phyloP scores from a whole-genome alignment of 805 yeast species.

The Sugiyamaella chiloensis region DNA sequence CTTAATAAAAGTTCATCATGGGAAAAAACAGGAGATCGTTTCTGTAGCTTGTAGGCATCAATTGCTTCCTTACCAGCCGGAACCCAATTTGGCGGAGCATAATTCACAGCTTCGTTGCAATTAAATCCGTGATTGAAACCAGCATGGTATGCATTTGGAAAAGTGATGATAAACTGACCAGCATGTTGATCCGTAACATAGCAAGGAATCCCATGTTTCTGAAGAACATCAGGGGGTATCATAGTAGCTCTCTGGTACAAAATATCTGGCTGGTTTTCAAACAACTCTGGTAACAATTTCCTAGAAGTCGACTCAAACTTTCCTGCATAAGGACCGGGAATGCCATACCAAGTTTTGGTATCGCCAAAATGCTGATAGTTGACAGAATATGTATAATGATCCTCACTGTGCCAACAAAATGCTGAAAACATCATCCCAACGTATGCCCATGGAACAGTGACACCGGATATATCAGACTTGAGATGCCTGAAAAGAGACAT shows the following conservation, averaged over 20 bases:
- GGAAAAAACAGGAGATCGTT: conserved; percentile 34
- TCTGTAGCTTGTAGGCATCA: conserved; percentile 28
- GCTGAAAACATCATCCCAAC: conserved; percentile 87
- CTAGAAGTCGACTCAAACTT: conserved; percentile 64
- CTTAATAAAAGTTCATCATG: conserved; percentile 34
- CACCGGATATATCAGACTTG: conserved; percentile 61
- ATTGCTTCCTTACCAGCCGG: conserved; percentile 32
- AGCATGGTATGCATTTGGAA: conserved; percentile 85
- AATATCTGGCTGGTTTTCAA: conserved; percentile 80
- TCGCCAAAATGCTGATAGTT: conserved; percentile 90
- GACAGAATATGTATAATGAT: conserved; percentile 86
- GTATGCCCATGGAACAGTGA: conserved; percentile 94
- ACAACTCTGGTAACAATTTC: conserved; percentile 71
- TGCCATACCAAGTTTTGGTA: conserved; percentile 91
- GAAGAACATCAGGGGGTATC: conserved; percentile 61
- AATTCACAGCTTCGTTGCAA: conserved; percentile 41
- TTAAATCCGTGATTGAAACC: conserved; percentile 87
- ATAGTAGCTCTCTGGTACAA: conserved; percentile 82
- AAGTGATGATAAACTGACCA: conserved; percentile 78
- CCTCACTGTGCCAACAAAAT: conserved; percentile 97
- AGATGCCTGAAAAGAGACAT: conserved; percentile 35
- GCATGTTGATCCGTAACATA: conserved; percentile 67
- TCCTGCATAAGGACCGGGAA: conserved; percentile 65
- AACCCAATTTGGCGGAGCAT: conserved; percentile 41
- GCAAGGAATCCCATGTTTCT: conserved; percentile 43